Conservation (phyloP, 768 basidiomycete genomes). For the Lentinula aciculospora region DNA sequence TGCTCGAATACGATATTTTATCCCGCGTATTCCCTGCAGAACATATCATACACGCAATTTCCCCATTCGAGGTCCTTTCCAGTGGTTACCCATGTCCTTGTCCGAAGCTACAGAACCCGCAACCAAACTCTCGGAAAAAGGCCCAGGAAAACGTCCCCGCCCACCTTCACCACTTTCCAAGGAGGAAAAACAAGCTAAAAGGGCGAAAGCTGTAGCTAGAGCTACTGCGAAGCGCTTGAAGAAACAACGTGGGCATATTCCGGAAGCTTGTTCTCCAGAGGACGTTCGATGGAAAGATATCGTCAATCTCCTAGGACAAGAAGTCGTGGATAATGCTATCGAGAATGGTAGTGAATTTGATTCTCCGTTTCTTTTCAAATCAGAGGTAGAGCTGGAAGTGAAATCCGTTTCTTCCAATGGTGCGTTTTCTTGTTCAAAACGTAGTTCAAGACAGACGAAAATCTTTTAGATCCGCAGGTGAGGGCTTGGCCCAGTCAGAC, state of each 20-base stretch:
- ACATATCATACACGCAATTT: not conserved
- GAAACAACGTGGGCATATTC: conserved; percentile 1
- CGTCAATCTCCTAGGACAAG: conserved; percentile 55
- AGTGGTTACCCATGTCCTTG: conserved; percentile 3
- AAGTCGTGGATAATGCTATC: conserved; percentile 44
- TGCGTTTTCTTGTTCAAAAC: conserved; percentile 19
- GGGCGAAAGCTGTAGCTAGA: not conserved
- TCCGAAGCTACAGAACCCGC: not conserved
- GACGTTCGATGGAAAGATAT: conserved; percentile 78
- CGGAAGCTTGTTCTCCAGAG: conserved; percentile 61
- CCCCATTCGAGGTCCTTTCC: conserved; percentile 4
- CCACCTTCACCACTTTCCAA: not conserved
- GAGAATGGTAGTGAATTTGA: conserved; percentile 47
- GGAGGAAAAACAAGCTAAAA: conserved; percentile 4
- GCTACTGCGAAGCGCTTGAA: not conserved
- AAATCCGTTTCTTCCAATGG: conserved; percentile 60
- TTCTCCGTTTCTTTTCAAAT: conserved; percentile 51
- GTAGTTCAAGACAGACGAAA: conserved; percentile 3
- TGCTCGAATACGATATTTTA: not conserved
- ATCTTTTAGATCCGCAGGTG: conserved; percentile 36
- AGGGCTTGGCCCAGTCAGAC: conserved; percentile 55
- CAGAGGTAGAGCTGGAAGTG: conserved; percentile 65
- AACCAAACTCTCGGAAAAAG: not conserved
- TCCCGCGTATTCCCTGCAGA: not conserved
- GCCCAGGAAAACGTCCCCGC: conserved; percentile 5